Conservation (phyloP, 139 green algal genomes). For the Spirogloea muscicola region DNA sequence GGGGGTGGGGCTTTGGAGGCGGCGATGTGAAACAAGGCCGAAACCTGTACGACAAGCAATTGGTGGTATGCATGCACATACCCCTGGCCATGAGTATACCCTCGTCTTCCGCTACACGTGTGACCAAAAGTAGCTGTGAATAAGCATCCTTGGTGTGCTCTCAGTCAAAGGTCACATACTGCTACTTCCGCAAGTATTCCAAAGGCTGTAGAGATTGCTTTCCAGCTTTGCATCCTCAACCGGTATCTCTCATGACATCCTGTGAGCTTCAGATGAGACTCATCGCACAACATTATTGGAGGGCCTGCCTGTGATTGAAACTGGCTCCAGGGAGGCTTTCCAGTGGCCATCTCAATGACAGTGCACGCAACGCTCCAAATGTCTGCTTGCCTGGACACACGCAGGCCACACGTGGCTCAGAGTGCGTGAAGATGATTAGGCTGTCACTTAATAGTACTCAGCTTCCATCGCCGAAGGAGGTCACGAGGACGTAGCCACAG, state of each 20-base stretch:
- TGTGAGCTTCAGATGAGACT: too few relatives aligned
- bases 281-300: too few relatives aligned
- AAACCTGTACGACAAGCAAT: constrained; percentile 50
- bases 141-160: too few relatives aligned
- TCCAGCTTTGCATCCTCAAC: constrained; percentile 2
- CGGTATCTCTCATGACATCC: too few relatives aligned
- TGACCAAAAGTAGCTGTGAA: too few relatives aligned
- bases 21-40: constrained; percentile 90
- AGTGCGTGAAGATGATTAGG: too few relatives aligned
- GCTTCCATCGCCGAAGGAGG: too few relatives aligned
- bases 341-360: constrained; percentile 95
- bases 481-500: too few relatives aligned
- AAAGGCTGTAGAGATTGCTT: not conserved
- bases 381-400: constrained; percentile 67
- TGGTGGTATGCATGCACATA: not conserved
- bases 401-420: too few relatives aligned
- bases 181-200: not conserved
- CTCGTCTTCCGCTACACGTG: too few relatives aligned
- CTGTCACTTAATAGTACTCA: constrained; percentile 20
- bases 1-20: constrained; percentile 69
- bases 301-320: too few relatives aligned
- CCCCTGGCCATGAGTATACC: too few relatives aligned
- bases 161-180: not conserved
- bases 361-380: constrained; percentile 95
- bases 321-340: constrained; percentile 75